Percentiles rank a stretch among this genome's conserved stretches.
Conservation (phyloP, 257 asterid species). For the Craterostigma plantagineum region DNA sequence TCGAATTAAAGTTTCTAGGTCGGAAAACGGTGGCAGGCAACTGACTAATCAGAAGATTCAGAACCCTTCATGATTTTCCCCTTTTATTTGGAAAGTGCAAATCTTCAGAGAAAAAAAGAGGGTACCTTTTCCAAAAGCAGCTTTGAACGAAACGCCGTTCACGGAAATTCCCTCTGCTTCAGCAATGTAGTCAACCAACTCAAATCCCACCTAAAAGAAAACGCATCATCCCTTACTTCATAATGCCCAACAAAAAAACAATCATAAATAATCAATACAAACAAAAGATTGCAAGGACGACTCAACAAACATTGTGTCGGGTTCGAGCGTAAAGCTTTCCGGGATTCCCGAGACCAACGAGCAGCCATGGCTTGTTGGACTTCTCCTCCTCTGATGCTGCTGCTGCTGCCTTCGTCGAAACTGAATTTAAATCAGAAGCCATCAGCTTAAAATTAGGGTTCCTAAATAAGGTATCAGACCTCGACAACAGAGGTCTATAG, state of each 20-base stretch:
- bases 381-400: conserved; percentile 12
- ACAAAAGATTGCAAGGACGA: background rate
- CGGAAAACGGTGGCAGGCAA: background rate
- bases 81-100: background rate
- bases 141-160: conserved; percentile 54
- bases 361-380: conserved; percentile 65
- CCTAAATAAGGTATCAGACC: background rate
- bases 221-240: background rate
- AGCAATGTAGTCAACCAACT: conserved; percentile 73
- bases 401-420: too few relatives aligned
- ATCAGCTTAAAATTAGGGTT: conserved; percentile 11
- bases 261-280: background rate
- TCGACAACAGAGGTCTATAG: too few relatives aligned
- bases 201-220: conserved; percentile 70
- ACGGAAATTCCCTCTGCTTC: conserved; percentile 74
- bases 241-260: conserved; percentile 7
- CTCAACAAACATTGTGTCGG: conserved; percentile 56
- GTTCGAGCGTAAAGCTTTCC: conserved; percentile 72
- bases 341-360: conserved; percentile 97
- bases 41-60: background rate
- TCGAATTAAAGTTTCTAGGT: background rate
- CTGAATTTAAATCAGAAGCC: conserved; percentile 18
- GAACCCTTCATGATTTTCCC: background rate
- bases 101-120: conserved; percentile 1
- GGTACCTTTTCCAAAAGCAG: conserved; percentile 77